Percentiles rank a stretch among this genome's conserved stretches.
phyloP scores from a whole-genome alignment of 352 stramenopile genomes.

The Pythium dissotocum region DNA sequence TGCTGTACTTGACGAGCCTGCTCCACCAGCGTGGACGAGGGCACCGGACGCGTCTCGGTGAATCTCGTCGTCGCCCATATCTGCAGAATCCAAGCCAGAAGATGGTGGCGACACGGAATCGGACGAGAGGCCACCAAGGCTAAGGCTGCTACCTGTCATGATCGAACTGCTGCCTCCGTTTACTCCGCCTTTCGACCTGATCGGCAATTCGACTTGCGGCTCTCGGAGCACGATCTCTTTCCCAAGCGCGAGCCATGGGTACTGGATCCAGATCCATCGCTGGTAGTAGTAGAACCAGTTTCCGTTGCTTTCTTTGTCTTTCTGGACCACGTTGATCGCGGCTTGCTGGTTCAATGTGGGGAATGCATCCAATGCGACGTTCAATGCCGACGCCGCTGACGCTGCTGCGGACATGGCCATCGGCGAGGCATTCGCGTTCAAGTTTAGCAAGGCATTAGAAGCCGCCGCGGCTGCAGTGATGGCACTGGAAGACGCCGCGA shows the following conservation, averaged over 20 bases:
- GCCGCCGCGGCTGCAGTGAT: constrained; percentile 8
- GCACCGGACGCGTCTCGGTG: constrained; percentile 9
- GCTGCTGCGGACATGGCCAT: constrained; percentile 33
- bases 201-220: constrained; percentile 31
- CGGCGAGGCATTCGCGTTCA: constrained; percentile 25
- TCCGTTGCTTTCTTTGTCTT: constrained; percentile 45
- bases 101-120: background rate
- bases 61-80: constrained; percentile 14
- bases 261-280: constrained; percentile 93
- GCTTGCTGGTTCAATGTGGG: constrained; percentile 29
- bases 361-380: constrained; percentile 30
- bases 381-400: constrained; percentile 27
- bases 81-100: background rate
- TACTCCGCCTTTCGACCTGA: background rate
- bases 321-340: constrained; percentile 24
- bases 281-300: constrained; percentile 90
- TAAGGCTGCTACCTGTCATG: background rate
- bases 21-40: background rate
- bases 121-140: background rate
- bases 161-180: background rate
- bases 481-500: constrained; percentile 25
- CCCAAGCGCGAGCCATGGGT: constrained; percentile 89
- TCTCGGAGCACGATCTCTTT: constrained; percentile 66
- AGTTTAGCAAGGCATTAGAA: constrained; percentile 12
- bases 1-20: background rate